Evolutionary conservation across 2,329 filamentous ascomycete species (phyloP), one percentile per base, ranked within the genome.

Genomic region (Alternaria atra): DNA sequence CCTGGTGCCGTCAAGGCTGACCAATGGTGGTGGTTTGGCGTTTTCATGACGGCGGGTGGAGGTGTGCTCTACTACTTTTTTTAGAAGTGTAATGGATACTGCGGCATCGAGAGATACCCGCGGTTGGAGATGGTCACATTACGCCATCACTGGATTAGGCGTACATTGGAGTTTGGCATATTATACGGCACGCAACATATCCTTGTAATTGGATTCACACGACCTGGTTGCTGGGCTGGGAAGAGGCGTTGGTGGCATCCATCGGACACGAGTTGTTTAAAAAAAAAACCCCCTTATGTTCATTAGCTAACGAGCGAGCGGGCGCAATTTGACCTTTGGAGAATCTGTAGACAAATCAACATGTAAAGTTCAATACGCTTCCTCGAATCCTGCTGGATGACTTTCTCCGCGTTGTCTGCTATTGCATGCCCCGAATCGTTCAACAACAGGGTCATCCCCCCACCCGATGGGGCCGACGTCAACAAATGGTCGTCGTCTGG

Each of bases 1-100:
- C 70, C 76, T 25, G 71, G 77, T 23, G 68, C 73, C 48, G 74
- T 80, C 50, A 76, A 80, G 62, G 78, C 81, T 0, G 82, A 84
- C 54, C 70, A 77, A 15, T 78, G 82, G 74, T 85, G 83, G 82
- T 86, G 83, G 82, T 78, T 83, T 25, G 84, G 84, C 1, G 62
- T 84, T 9, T 76, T 77, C 44, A 73, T 84, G 67, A 85, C 82
- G 3, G 81, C 81, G 2, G 67, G 82, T 12, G 84, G 84, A 23
- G 80, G 82, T 2, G 48, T 84, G 35, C 70, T 85, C 52, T 85
- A 83, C 72, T 82, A 81, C 67, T 80, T 78, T 64, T 80, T 80
- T 58, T 81, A 70, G 34, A 52, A 34, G 5, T 2, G 6, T 17
- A 7, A 30, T 35, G 17, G 15, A 54, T 4, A 37, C 7, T 13